Evolutionary conservation across 495 filamentous ascomycete species (phyloP), one percentile per base, ranked within the genome.

Genomic region (Aspergillus steynii): DNA sequence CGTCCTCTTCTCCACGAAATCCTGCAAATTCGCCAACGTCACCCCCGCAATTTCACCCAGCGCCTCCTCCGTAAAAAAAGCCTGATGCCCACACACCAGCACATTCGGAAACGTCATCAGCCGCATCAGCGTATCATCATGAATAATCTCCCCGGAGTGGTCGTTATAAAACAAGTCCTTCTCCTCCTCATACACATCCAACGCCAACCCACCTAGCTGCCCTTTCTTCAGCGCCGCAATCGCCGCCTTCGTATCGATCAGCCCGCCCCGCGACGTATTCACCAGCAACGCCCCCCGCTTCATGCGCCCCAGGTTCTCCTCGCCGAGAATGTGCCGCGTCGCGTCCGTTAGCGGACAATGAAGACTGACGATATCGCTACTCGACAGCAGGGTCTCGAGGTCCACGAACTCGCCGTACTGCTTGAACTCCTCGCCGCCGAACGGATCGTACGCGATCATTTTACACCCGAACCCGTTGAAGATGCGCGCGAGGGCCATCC

Each of bases 101-200:
- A 89, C 88, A 60, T 90, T 90, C 50, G 83, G 88, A 63, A 90
- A 90, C 1, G 87, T 88, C 69, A 87, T 83, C 59, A 90, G 66
- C n/a, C 88, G 82, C 80, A 83, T 84, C 37, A 90, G 68, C 51
- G 83, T 79, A 65, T 90, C 88, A 63, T 90, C 88, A 47, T 89
- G 75, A 65, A 90, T 88, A 63, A 90, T 87, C 59, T 88, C 84
- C 9, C 78, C 80, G 14, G 83, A 86, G 59, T 86, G 85, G 61
- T 90, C 86, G 55, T 82, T 79, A 62, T 88, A 90, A 66, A 90
- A 90, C 28, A 75, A 82, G 69, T 56, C 78, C 55, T 61, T 78
- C 67, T 97, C 93, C 0, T 91, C 91, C 57, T 95, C 91, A 42
- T 92, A 90, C 0, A 96, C 93, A 74, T 97, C 93, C 47, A 96